Evolutionary conservation across 2,329 filamentous ascomycete species (phyloP), one percentile per base, ranked within the genome.

Genomic region (Diplodia seriata): DNA sequence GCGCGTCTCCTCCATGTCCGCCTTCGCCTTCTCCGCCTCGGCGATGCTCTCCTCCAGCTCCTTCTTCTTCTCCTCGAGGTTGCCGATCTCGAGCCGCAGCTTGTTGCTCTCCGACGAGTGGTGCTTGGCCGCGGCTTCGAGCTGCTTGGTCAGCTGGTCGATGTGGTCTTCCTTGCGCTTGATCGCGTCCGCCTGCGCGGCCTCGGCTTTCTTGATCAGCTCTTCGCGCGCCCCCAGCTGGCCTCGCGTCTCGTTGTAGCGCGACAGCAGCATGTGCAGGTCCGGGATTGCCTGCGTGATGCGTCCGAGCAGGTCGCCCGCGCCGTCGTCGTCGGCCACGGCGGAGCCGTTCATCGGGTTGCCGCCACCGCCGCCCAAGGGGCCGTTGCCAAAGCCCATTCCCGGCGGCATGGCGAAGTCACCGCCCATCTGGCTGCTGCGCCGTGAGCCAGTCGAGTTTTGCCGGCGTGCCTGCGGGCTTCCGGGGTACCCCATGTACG

Each of bases 121-220:
- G 68, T 85, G 83, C 64, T 81, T 81, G 56, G 83, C 81, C 20
- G 83, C 77, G 55, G 80, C 81, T 54, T 81, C 79, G 72, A 86
- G 79, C 71, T 85, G 84, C 29, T 81, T 79, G 67, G 83, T 83
- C 69, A 87, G 71, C 15, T 81, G 79, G 69, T 83, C 81, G 66
- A 87, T 85, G 70, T 86, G 83, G 63, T 79, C 81, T 57, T 87
- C 84, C 72, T 86, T 86, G 64, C 80, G 80, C 74, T 82, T 81
- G 43, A 86, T 73, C 36, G 80, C 81, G 69, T 85, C 82, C 59
- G 84, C 80, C 69, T 86, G 83, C 68, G 85, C 82, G 51, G 76
- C 76, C 68, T 82, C 79, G 23, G 82, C 77, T 68, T 85, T 80
- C 66, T 82, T 83, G 69, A 84, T 81, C 61, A 84, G 77, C 36